These are phyloP conservation scores for Vitis amurensis DNA, from an alignment of 164 flowering plant species.

Conservation along the genomic window DNA sequence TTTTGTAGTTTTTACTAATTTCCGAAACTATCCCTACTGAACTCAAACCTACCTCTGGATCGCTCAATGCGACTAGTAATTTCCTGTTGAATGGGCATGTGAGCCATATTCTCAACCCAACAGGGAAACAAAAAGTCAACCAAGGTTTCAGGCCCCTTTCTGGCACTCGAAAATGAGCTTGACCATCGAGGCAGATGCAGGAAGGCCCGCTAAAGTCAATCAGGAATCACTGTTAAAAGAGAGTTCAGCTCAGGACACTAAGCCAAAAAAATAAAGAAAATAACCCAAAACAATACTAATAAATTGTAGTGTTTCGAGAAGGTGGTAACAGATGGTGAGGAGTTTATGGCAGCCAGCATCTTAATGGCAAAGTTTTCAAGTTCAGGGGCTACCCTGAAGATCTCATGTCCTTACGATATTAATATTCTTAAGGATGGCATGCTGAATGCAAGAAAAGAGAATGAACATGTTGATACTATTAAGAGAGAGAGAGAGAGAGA, in stretches of 20 bases:
- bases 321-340: too few relatives aligned
- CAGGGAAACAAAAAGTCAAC: constrained; percentile 21
- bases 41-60: neutral
- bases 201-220: constrained; percentile 9
- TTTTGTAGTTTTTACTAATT: neutral
- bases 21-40: constrained; percentile 1
- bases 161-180: constrained; percentile 13
- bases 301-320: too few relatives aligned
- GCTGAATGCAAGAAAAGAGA: too few relatives aligned
- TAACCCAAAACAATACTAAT: too few relatives aligned
- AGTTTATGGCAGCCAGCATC: too few relatives aligned
- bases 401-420: too few relatives aligned
- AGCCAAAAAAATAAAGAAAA: neutral
- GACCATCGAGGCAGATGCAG: constrained; percentile 1
- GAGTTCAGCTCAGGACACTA: constrained; percentile 7
- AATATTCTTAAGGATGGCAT: too few relatives aligned
- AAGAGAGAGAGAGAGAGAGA: too few relatives aligned
- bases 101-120: constrained; percentile 2
- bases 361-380: too few relatives aligned
- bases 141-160: constrained; percentile 5
- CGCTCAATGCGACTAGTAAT: constrained; percentile 5
- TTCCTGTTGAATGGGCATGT: neutral
- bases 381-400: too few relatives aligned
- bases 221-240: constrained; percentile 3
- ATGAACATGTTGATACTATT: too few relatives aligned